Percentiles rank a stretch among this genome's conserved stretches.
Evolutionary conservation across 2,329 filamentous ascomycete genomes (phyloP).

Genomic region (Albophoma yamanashiensis): DNA sequence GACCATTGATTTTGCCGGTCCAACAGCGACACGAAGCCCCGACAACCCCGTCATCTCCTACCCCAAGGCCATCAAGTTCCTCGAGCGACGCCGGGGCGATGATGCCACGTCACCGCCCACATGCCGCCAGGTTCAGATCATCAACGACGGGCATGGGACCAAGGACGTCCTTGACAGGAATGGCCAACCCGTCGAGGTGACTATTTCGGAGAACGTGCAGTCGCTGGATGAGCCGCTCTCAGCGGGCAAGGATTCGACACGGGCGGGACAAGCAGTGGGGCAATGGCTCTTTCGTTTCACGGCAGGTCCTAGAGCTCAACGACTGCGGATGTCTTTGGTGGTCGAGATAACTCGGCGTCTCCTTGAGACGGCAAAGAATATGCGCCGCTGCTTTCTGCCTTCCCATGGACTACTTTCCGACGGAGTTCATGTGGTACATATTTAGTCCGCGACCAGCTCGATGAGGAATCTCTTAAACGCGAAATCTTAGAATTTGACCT

Average conservation of each 20-base stretch:
- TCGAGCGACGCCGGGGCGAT: slow-evolving; percentile 36
- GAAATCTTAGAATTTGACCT: too few species aligned
- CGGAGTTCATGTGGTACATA: neutral
- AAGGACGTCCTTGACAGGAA: slow-evolving; percentile 22
- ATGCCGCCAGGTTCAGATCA: slow-evolving; percentile 39
- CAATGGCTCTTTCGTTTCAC: slow-evolving; percentile 1
- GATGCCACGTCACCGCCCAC: slow-evolving; percentile 22
- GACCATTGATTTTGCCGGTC: slow-evolving; percentile 5
- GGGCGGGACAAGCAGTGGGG: neutral
- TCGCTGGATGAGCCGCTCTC: neutral
- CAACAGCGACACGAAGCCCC: slow-evolving; percentile 1
- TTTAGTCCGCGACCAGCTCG: too few species aligned
- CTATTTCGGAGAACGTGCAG: slow-evolving; percentile 27
- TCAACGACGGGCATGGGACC: slow-evolving; percentile 23
- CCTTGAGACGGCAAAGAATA: neutral
- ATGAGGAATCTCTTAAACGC: too few species aligned
- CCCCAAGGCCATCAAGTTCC: slow-evolving; percentile 42
- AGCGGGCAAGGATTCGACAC: slow-evolving; percentile 2
- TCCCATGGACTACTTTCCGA: too few species aligned
- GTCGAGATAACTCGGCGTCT: slow-evolving; percentile 22
- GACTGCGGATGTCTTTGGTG: slow-evolving; percentile 46
- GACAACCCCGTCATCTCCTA: slow-evolving; percentile 24
- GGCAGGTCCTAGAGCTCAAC: slow-evolving; percentile 26
- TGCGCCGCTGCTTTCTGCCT: neutral
- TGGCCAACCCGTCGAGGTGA: slow-evolving; percentile 29